A percentile compares a stretch with the other conserved stretches of the same genome.
These are phyloP conservation scores for Vanrija sp. DNA, from an alignment of 1,284 basidiomycete species.

Conservation along the genomic window DNA sequence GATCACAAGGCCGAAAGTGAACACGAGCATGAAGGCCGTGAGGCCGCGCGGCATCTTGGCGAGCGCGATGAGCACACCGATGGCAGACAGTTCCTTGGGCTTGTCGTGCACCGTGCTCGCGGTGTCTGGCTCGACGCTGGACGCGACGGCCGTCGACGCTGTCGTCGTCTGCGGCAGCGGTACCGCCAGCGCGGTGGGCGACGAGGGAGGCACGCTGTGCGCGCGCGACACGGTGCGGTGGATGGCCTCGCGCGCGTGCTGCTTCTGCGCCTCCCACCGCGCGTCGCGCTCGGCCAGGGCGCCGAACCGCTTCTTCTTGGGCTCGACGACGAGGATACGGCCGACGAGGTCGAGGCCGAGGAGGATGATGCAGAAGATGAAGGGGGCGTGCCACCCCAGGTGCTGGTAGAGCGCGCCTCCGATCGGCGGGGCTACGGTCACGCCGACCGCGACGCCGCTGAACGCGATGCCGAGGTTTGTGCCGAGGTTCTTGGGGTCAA, in stretches of 20 bases:
- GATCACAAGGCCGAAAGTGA: constrained; percentile 57
- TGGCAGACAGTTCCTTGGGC: constrained; percentile 31
- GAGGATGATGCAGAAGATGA: constrained; percentile 64
- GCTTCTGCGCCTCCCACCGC: no score
- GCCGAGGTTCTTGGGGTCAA: constrained; percentile 59
- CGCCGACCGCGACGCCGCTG: constrained; percentile 62
- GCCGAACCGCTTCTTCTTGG: constrained; percentile 33
- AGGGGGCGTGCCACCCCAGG: constrained; percentile 70
- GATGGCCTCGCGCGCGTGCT: no score
- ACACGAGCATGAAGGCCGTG: constrained; percentile 54
- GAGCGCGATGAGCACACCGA: constrained; percentile 53
- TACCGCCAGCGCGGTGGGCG: no score
- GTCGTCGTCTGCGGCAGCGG: not conserved
- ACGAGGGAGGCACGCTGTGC: no score
- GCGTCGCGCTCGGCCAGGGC: no score
- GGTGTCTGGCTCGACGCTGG: not conserved
- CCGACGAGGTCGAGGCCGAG: constrained; percentile 61
- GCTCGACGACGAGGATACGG: constrained; percentile 52
- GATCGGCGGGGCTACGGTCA: constrained; percentile 55
- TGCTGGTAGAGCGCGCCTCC: constrained; percentile 63
- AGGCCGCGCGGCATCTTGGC: constrained; percentile 58
- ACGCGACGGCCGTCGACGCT: not conserved
- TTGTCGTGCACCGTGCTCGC: constrained; percentile 12
- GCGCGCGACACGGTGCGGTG: no score
- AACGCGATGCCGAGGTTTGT: constrained; percentile 69